Evolutionary conservation across 2,329 filamentous ascomycete species (phyloP).

Genomic region (Ploettnerulaceae sp.): DNA sequence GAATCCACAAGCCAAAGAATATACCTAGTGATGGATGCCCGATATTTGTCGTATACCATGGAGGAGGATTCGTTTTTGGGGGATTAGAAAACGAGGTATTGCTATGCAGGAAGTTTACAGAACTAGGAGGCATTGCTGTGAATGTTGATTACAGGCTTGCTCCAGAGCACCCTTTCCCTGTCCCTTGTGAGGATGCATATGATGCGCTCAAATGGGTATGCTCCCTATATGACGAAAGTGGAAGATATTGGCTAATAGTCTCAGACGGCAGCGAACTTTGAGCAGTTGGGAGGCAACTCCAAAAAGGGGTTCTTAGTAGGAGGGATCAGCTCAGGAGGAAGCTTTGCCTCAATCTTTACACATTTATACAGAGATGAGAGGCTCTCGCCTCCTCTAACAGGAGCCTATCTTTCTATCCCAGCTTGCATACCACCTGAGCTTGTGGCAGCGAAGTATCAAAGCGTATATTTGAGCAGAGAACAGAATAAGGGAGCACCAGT

Average conservation of each 20-base stretch:
- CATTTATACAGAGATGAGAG: constrained; percentile 40
- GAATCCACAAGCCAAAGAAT: constrained; percentile 23
- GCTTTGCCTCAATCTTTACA: constrained; percentile 36
- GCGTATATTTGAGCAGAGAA: constrained; percentile 37
- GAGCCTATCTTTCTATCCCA: constrained; percentile 42
- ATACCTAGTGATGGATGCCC: constrained; percentile 25
- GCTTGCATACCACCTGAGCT: constrained; percentile 20
- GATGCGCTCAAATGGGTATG: constrained; percentile 43
- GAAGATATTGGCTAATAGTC: not conserved
- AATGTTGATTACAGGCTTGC: constrained; percentile 43
- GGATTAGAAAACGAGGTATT: constrained; percentile 33
- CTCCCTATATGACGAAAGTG: not conserved
- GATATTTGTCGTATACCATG: constrained; percentile 35
- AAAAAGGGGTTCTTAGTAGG: constrained; percentile 45
- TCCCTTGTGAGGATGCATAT: constrained; percentile 40
- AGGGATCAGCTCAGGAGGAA: constrained; percentile 44
- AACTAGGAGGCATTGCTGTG: constrained; percentile 38
- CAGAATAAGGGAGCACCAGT: constrained; percentile 39
- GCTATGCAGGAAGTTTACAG: constrained; percentile 33
- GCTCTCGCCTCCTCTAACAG: constrained; percentile 42
- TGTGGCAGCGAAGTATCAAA: constrained; percentile 36
- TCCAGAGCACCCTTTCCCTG: constrained; percentile 44
- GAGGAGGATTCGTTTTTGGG: constrained; percentile 36
- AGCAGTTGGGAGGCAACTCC: constrained; percentile 38
- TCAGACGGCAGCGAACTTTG: constrained; percentile 36